phyloP scores from a whole-genome alignment of 257 asterid species.

The Agastache rugosa region DNA sequence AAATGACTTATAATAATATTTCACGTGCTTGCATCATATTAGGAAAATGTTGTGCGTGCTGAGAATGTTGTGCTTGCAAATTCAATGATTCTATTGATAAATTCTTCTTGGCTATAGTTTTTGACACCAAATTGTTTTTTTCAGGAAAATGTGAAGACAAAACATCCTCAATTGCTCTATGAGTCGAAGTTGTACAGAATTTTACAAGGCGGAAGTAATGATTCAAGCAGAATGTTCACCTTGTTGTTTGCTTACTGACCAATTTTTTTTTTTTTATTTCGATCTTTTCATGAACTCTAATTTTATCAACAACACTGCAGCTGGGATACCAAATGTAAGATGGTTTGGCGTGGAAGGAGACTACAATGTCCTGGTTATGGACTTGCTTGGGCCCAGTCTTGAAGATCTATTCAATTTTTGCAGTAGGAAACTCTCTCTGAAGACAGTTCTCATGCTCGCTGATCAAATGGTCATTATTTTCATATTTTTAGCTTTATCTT shows the following conservation, averaged over 20 bases:
- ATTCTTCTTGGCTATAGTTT: slow-evolving; percentile 13
- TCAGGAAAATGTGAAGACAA: slow-evolving; percentile 95
- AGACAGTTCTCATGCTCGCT: slow-evolving; percentile 99
- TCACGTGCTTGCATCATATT: not conserved
- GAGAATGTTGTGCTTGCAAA: not conserved
- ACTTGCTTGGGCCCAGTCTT: slow-evolving; percentile 98
- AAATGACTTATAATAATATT: not conserved
- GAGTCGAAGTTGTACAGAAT: slow-evolving; percentile 94
- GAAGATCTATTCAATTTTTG: slow-evolving; percentile 97
- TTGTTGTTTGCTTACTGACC: slow-evolving; percentile 22
- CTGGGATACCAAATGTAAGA: slow-evolving; percentile 92
- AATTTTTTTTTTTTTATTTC: slow-evolving; percentile 21
- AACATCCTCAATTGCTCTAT: slow-evolving; percentile 92
- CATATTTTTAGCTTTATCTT: slow-evolving; percentile 27
- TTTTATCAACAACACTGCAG: slow-evolving; percentile 50
- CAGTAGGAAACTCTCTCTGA: slow-evolving; percentile 91
- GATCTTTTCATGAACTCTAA: slow-evolving; percentile 33
- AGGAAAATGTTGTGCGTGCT: not conserved
- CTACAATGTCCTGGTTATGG: slow-evolving; percentile 97
- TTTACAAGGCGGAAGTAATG: slow-evolving; percentile 98
- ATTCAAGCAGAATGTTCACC: slow-evolving; percentile 21
- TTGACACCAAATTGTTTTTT: slow-evolving; percentile 30
- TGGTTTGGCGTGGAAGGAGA: slow-evolving; percentile 99
- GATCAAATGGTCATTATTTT: slow-evolving; percentile 85
- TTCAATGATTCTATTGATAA: not conserved